A percentile compares a stretch with the other conserved stretches of the same genome.
phyloP scores from a whole-genome alignment of 257 asterid genomes.

The Gentiana dahurica region DNA sequence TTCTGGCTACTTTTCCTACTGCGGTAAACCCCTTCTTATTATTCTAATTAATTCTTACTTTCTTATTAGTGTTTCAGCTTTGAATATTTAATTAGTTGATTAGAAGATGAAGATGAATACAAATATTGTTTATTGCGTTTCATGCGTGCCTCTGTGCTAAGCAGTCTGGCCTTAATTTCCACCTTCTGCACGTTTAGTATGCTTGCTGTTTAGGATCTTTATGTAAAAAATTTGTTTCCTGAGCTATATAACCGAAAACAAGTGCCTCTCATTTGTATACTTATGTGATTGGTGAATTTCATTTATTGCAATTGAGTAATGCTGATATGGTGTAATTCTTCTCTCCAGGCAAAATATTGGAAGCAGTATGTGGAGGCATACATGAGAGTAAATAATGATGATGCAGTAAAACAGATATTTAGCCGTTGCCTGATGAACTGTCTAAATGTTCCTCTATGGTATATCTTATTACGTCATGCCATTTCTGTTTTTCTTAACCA shows the following conservation, averaged over 20 bases:
- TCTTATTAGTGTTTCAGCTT: not conserved
- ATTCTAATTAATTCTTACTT: not conserved
- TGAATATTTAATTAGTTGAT: not conserved
- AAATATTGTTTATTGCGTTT: not conserved
- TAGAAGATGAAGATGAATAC: not conserved
- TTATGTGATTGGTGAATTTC: too few species aligned
- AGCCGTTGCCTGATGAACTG: constrained; percentile 91
- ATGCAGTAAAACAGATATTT: constrained; percentile 73
- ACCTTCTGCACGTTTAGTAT: too few species aligned
- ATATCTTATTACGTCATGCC: constrained; percentile 2
- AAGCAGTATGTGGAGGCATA: constrained; percentile 91
- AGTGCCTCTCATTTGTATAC: too few species aligned
- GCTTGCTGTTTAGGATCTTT: too few species aligned
- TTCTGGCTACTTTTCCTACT: constrained; percentile 72
- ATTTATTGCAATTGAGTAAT: not conserved
- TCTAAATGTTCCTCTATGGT: constrained; percentile 92
- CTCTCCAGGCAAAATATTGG: constrained; percentile 79
- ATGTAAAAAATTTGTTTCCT: too few species aligned
- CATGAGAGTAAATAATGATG: constrained; percentile 86
- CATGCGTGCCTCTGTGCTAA: too few species aligned
- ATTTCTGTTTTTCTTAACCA: not conserved
- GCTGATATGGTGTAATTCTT: constrained; percentile 10
- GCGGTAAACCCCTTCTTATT: constrained; percentile 35
- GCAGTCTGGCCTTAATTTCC: too few species aligned
- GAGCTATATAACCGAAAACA: too few species aligned